Evolutionary conservation across 228 moss, liverwort and hornwort genomes (phyloP), one percentile per base, ranked within the genome.

Genomic region (Sphagnum magellanicum): DNA sequence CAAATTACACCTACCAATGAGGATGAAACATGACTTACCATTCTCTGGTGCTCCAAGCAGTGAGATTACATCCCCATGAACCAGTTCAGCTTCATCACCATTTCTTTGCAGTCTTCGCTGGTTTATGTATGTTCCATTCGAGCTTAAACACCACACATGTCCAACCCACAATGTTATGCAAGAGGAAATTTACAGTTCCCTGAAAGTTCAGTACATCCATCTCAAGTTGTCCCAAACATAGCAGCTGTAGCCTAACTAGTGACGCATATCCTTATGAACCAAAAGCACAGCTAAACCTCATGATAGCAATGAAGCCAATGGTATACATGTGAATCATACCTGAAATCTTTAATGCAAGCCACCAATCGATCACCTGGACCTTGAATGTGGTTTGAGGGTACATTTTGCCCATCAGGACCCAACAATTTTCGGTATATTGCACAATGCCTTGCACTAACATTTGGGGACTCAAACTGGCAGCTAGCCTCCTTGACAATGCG

Each of bases 401-500:
- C 55, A 6, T 74, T 53, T 7, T 61, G 69, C 8, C 88, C 90
- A 16, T 88, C 84, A 4, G 79, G 66, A 48, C 79, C 70, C 8
- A 83, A 49, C 14, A 73, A 69, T 66, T 83, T 83, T 6, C 89
- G 81, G 6, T 76, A 78, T 59, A 98, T 74, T 10, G 81, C 83
- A 76, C 93, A 93, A 80, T 98, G 97, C 16, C 82, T 85, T 10
- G 78, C 91, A 63, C 97, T 98, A 16, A 98, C 97, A 50, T 91
- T 91, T 4, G 91, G 90, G 11, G 93, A 93, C 4, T 98, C 90
- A 65, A 98, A 89, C 62, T 79, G 74, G 77, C 90, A 98, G 77
- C 85, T 88, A 0, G 74, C 70, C 48, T 98, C 97, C 16, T 70
- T 70, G 17, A 93, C 91, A 14, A 63, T 75, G 63, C 97, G 93